Percentiles rank a stretch among this genome's conserved stretches.
Evolutionary conservation across 176 grass and related monocot species (phyloP).

Genomic region (Triticum timopheevii): DNA sequence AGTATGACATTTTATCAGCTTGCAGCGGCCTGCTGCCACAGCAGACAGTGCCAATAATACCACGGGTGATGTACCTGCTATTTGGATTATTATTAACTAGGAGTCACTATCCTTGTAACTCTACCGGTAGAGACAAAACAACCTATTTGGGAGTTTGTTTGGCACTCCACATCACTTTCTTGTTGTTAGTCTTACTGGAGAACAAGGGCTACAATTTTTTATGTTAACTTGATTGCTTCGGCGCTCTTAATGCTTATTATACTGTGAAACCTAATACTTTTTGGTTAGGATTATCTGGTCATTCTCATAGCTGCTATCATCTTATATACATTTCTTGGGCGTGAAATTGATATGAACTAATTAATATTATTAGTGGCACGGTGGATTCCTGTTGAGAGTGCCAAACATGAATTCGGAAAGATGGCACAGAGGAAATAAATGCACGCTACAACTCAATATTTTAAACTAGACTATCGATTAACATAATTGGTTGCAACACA

Average conservation of each 20-base stretch:
- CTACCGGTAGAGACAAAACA: conserved; percentile 10
- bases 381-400: not conserved
- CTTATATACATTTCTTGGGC: not conserved
- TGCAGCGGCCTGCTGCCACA: not conserved
- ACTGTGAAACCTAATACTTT: not conserved
- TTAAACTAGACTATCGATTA: not conserved
- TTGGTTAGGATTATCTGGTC: not conserved
- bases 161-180: not conserved
- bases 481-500: not conserved
- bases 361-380: not conserved
- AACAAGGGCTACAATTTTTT: not conserved
- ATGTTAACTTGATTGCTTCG: not conserved
- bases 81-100: not conserved
- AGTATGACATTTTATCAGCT: not conserved
- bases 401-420: not conserved
- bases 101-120: conserved; percentile 14
- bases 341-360: not conserved
- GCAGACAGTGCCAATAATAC: not conserved
- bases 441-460: not conserved
- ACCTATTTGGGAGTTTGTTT: not conserved
- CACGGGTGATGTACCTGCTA: not conserved
- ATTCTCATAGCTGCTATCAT: not conserved
- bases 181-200: not conserved
- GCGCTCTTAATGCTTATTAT: not conserved
- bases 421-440: not conserved